These are phyloP conservation scores for Dendrostoma leiphaemia DNA, from an alignment of 2,329 filamentous ascomycete genomes.

Conservation along the genomic window DNA sequence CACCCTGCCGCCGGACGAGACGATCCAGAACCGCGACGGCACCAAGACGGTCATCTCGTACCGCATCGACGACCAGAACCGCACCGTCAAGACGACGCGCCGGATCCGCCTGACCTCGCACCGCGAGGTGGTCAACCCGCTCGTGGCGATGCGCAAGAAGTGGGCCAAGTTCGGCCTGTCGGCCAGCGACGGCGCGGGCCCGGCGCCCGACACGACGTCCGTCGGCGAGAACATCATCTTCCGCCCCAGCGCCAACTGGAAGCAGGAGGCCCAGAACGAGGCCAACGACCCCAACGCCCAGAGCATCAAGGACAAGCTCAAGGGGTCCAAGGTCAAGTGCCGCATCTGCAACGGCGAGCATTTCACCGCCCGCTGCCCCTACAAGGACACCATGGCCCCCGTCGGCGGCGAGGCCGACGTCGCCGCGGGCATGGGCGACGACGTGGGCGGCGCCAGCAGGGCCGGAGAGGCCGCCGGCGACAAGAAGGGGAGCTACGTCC, in stretches of 20 bases:
- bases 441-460: slow-evolving; percentile 45
- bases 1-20: slow-evolving; percentile 79
- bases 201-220: slow-evolving; percentile 84
- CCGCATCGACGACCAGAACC: slow-evolving; percentile 86
- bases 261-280: slow-evolving; percentile 79
- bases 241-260: slow-evolving; percentile 90
- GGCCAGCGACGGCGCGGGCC: slow-evolving; percentile 79
- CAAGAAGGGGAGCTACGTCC: slow-evolving; percentile 85
- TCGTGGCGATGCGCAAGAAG: slow-evolving; percentile 88
- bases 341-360: slow-evolving; percentile 98
- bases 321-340: slow-evolving; percentile 99
- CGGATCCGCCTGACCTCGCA: slow-evolving; percentile 90
- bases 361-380: slow-evolving; percentile 98
- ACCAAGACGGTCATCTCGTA: slow-evolving; percentile 94
- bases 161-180: slow-evolving; percentile 93
- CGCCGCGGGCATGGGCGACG: slow-evolving; percentile 54
- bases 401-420: slow-evolving; percentile 59
- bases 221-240: slow-evolving; percentile 99
- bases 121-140: slow-evolving; percentile 92
- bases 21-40: slow-evolving; percentile 96
- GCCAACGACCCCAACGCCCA: slow-evolving; percentile 71
- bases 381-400: slow-evolving; percentile 99
- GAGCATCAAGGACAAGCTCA: slow-evolving; percentile 77
- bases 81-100: slow-evolving; percentile 96
- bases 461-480: slow-evolving; percentile 59